Conservation (phyloP, 1,284 basidiomycete species). For the Entoloma clypeatum region DNA sequence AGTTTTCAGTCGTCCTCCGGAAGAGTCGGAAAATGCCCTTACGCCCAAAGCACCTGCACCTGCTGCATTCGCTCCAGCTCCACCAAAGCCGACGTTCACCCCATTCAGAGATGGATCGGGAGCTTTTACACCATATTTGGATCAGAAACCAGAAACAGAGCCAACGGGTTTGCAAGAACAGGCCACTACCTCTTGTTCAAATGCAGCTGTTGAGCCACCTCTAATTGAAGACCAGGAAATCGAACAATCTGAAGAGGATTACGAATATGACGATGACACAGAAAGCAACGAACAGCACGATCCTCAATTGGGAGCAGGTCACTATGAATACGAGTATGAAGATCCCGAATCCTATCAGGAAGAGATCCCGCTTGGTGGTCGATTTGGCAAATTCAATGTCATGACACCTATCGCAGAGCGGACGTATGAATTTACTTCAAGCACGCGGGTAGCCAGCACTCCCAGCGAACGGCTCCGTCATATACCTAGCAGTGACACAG, state of each 20-base stretch:
- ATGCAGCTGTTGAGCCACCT: conserved; percentile 23
- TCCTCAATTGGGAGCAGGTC: conserved; percentile 23
- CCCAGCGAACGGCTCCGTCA: conserved; percentile 36
- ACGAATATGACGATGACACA: conserved; percentile 30
- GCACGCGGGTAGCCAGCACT: conserved; percentile 49
- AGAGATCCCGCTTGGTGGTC: conserved; percentile 63
- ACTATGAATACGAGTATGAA: conserved; percentile 32
- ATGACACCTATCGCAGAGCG: conserved; percentile 96
- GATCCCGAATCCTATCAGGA: conserved; percentile 36
- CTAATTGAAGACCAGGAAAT: conserved; percentile 27
- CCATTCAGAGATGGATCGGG: conserved; percentile 34
- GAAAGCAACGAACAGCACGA: conserved; percentile 31
- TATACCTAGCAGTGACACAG: conserved; percentile 19
- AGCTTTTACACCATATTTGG: conserved; percentile 32
- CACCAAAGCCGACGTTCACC: conserved; percentile 34
- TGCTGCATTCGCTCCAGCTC: conserved; percentile 45
- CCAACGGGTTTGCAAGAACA: conserved; percentile 18
- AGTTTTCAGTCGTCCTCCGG: conserved; percentile 65
- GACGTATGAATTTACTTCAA: conserved; percentile 80
- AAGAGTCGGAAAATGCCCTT: conserved; percentile 36
- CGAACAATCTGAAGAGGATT: conserved; percentile 24
- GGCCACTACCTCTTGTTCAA: conserved; percentile 18
- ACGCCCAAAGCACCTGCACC: conserved; percentile 41
- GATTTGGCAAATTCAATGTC: conserved; percentile 76
- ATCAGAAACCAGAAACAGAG: conserved; percentile 16